Percentiles rank a stretch among this genome's conserved stretches.
phyloP scores from a whole-genome alignment of 306 rosid species.

The Gleditsia sinensis region DNA sequence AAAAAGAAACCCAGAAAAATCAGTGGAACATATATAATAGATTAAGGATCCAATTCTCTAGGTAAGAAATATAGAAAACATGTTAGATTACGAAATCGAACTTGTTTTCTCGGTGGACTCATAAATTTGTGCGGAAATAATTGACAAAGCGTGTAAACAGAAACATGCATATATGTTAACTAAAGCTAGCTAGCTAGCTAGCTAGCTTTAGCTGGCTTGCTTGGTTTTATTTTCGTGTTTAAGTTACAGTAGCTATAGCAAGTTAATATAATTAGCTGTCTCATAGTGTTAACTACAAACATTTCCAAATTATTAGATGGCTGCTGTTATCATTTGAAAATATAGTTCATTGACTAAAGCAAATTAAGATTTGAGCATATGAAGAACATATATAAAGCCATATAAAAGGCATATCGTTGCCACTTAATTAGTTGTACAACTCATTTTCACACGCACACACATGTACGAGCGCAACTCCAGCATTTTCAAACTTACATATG shows the following conservation, averaged over 20 bases:
- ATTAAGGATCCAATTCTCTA: slow-evolving; percentile 39
- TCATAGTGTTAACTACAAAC: slow-evolving; percentile 7
- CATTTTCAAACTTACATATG: neutral
- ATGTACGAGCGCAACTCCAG: too few species aligned
- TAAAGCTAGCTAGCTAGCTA: neutral
- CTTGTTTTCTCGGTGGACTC: slow-evolving; percentile 37
- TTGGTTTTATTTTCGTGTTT: too few species aligned
- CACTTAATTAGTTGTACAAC: slow-evolving; percentile 33
- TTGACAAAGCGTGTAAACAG: slow-evolving; percentile 20
- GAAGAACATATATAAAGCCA: slow-evolving; percentile 22
- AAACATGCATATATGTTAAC: neutral
- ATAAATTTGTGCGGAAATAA: slow-evolving; percentile 25
- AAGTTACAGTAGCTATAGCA: neutral
- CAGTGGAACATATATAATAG: slow-evolving; percentile 21
- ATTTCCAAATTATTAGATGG: slow-evolving; percentile 1
- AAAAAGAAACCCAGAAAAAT: slow-evolving; percentile 32
- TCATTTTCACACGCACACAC: too few species aligned
- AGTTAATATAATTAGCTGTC: slow-evolving; percentile 30
- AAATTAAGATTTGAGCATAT: too few species aligned
- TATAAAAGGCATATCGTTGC: slow-evolving; percentile 5
- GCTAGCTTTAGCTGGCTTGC: slow-evolving; percentile 16
- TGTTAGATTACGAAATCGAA: slow-evolving; percentile 31
- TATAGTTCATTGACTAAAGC: slow-evolving; percentile 20
- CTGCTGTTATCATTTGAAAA: neutral
- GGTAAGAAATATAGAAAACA: slow-evolving; percentile 12